Base-by-base conservation (phyloP, 1,284 basidiomycete genomes). In the Bjerkandera adusta region DNA sequence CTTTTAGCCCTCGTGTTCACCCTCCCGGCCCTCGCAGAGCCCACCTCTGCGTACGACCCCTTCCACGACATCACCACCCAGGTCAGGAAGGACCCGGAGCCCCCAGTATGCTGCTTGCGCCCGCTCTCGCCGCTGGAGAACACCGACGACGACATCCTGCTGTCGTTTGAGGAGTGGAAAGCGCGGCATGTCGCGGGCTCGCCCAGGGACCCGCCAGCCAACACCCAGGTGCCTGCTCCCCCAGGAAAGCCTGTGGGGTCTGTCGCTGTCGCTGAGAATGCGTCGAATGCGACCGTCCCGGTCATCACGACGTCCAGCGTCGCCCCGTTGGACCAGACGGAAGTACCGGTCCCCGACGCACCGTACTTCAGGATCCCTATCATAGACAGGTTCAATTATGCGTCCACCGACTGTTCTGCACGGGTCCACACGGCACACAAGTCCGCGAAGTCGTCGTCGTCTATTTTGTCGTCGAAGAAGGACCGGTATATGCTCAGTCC, bases 401-500 rank as follows among this genome's bases (percentile, higher is more conserved):
- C 96, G 26, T 87, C 85, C 33, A 65, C 87, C 50, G 96, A 98
- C 65, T 99, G 96, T 62, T 93, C 92, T 0, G 94, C 95, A 1
- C 86, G 92, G 2, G 85, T 98, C 13, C 93, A 97, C 66, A 77
- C 80, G 2, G 76, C 91, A 0, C 93, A 95, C 61, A 79, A 82
- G 22, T 78, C 79, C 1, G 89, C 94, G 36, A 94, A 94, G 59
- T 93, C 92, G 2, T 73, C 92, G 0, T 81, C 85, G 0, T 79
- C 89, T 0, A 89, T 99, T 47, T 76, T 99, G 2, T 89, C 89
- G 41, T 88, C 86, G 43, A 95, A 94, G 68, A 89, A 88, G 64
- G 96, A 99, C 67, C 74, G 85, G 53, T 99, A 99, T 73, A 97
- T 99, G 96, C 85, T 98, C 53, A 93, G 89, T 44, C 96, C 96